phyloP scores from a whole-genome alignment of 331 rosid species.

The Cydonia oblonga region DNA sequence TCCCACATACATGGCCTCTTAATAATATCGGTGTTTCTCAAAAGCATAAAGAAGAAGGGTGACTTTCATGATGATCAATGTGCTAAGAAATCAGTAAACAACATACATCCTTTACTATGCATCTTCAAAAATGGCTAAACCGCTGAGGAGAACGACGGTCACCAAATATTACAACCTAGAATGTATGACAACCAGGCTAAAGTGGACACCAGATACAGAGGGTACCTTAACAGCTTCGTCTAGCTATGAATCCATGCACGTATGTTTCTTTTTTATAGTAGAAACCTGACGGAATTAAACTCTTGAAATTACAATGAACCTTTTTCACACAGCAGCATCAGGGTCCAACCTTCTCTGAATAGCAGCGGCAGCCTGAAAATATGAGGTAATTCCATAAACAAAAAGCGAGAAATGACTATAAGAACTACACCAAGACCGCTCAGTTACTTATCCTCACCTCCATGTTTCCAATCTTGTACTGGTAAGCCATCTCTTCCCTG shows the following conservation, averaged over 20 bases:
- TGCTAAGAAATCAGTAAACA: neutral
- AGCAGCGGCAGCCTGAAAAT: slow-evolving; percentile 85
- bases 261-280: neutral
- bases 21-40: too few species aligned
- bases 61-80: neutral
- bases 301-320: neutral
- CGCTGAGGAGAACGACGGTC: neutral
- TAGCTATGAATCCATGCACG: neutral
- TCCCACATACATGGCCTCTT: too few species aligned
- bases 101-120: neutral
- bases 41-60: too few species aligned
- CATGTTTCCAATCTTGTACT: slow-evolving; percentile 81
- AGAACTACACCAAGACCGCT: neutral
- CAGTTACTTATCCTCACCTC: slow-evolving; percentile 42
- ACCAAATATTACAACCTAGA: neutral
- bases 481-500: slow-evolving; percentile 98
- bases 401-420: neutral
- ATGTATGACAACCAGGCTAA: neutral
- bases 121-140: slow-evolving; percentile 1
- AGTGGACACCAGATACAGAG: neutral
- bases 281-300: neutral
- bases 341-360: slow-evolving; percentile 97
- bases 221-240: neutral
- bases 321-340: slow-evolving; percentile 51
- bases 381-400: slow-evolving; percentile 10